Conservation (phyloP, 1,139 yeast genomes). For the Candida frijolesensis region DNA sequence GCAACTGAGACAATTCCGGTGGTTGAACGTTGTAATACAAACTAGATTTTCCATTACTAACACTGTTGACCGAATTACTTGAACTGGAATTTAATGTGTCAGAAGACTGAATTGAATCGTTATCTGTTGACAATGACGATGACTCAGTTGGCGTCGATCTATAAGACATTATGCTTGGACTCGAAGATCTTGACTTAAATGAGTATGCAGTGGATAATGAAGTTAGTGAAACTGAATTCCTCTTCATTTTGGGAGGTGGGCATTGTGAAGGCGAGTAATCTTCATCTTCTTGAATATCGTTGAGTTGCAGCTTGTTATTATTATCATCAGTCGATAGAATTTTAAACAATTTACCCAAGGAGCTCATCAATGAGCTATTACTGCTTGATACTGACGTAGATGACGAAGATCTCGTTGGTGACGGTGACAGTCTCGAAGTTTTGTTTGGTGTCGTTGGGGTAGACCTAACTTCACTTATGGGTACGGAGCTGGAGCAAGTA, state of each 20-base stretch:
- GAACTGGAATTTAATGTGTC: constrained; percentile 12
- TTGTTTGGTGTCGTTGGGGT: constrained; percentile 1
- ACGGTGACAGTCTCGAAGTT: neutral
- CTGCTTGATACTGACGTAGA: neutral
- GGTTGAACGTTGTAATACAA: constrained; percentile 30
- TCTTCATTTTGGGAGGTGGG: constrained; percentile 13
- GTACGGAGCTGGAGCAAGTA: constrained; percentile 40
- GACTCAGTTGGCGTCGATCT: constrained; percentile 44
- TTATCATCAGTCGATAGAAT: constrained; percentile 32
- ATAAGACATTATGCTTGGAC: constrained; percentile 48
- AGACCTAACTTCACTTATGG: constrained; percentile 6
- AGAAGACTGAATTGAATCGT: constrained; percentile 21
- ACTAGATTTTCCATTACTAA: neutral
- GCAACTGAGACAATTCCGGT: constrained; percentile 45
- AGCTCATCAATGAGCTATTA: constrained; percentile 32
- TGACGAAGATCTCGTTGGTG: constrained; percentile 3
- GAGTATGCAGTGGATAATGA: constrained; percentile 41
- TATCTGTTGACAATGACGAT: constrained; percentile 31
- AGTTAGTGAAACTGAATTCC: constrained; percentile 41
- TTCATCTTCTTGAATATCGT: constrained; percentile 9
- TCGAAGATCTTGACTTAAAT: constrained; percentile 41
- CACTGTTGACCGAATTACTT: neutral
- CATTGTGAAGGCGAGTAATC: neutral
- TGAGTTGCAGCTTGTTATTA: constrained; percentile 3
- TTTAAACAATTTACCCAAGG: constrained; percentile 43